These are phyloP conservation scores for Mucor velutinosus DNA, from an alignment of 371 early-diverging fungal genomes.

Conservation along the genomic window DNA sequence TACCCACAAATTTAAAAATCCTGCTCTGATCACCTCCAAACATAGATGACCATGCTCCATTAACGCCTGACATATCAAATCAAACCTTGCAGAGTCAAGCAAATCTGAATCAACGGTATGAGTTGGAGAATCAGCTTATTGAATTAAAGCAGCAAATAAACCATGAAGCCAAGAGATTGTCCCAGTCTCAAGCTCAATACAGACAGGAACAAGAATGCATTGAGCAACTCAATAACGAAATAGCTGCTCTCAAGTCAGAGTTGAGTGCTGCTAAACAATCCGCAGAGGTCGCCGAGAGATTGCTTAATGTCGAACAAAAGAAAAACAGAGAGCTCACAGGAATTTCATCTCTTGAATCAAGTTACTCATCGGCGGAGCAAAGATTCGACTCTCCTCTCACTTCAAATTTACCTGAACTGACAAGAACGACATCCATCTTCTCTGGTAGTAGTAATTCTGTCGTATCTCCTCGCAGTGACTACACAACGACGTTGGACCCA, in stretches of 20 bases:
- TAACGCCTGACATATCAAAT: not conserved
- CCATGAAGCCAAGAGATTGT: not conserved
- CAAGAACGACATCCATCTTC: slow-evolving; percentile 12
- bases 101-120: not conserved
- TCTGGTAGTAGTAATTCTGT: slow-evolving; percentile 5
- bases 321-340: not conserved
- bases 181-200: not conserved
- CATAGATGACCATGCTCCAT: not conserved
- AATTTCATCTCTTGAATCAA: not conserved
- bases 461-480: slow-evolving; percentile 17
- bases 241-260: not conserved
- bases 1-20: not conserved
- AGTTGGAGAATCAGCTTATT: slow-evolving; percentile 2
- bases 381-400: not conserved
- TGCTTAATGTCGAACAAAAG: not conserved
- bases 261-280: not conserved
- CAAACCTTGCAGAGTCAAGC: not conserved
- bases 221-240: not conserved
- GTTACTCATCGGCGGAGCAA: not conserved
- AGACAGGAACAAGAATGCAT: not conserved
- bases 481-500: not conserved
- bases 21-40: not conserved
- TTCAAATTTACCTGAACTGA: slow-evolving; percentile 6
- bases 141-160: slow-evolving; percentile 10
- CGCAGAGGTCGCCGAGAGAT: not conserved